phyloP scores from a whole-genome alignment of 441 rosid genomes.

The Adansonia grandidieri region DNA sequence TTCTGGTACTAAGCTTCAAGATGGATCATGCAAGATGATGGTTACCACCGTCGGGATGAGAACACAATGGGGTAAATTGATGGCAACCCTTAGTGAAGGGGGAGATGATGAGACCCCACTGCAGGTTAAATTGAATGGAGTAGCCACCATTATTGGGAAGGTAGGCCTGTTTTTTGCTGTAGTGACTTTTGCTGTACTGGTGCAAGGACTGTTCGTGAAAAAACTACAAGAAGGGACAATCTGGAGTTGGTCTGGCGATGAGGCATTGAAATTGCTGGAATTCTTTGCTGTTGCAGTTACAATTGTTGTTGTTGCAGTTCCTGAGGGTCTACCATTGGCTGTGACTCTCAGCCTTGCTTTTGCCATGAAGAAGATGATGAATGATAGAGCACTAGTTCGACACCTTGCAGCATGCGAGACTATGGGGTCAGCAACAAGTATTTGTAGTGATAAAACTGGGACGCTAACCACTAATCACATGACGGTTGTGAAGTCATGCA shows the following conservation, averaged over 20 bases:
- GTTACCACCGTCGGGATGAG: constrained; percentile 75
- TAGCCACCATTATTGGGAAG: constrained; percentile 70
- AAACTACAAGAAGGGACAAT: constrained; percentile 48
- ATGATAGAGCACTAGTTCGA: constrained; percentile 70
- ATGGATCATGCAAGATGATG: constrained; percentile 74
- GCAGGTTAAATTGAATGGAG: constrained; percentile 76
- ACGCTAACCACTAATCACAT: constrained; percentile 73
- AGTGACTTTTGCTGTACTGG: constrained; percentile 62
- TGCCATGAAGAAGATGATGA: constrained; percentile 85
- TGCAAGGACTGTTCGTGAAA: constrained; percentile 53
- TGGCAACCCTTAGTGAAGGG: constrained; percentile 73
- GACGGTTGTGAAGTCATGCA: constrained; percentile 73
- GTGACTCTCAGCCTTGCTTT: constrained; percentile 74
- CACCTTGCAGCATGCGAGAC: constrained; percentile 79
- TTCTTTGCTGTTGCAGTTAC: constrained; percentile 72
- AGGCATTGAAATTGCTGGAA: constrained; percentile 58
- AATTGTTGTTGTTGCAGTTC: constrained; percentile 77
- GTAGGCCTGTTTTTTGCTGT: constrained; percentile 65
- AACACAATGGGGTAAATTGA: constrained; percentile 75
- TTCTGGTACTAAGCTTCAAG: constrained; percentile 71
- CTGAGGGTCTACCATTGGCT: constrained; percentile 73
- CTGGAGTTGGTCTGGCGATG: constrained; percentile 63
- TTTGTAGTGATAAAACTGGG: constrained; percentile 75
- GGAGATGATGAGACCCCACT: constrained; percentile 75
- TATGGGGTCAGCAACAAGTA: constrained; percentile 76